Percentiles rank a stretch among this genome's conserved stretches.
Evolutionary conservation across 2,329 filamentous ascomycete species (phyloP).

Genomic region (Fonsecaea pedrosoi): DNA sequence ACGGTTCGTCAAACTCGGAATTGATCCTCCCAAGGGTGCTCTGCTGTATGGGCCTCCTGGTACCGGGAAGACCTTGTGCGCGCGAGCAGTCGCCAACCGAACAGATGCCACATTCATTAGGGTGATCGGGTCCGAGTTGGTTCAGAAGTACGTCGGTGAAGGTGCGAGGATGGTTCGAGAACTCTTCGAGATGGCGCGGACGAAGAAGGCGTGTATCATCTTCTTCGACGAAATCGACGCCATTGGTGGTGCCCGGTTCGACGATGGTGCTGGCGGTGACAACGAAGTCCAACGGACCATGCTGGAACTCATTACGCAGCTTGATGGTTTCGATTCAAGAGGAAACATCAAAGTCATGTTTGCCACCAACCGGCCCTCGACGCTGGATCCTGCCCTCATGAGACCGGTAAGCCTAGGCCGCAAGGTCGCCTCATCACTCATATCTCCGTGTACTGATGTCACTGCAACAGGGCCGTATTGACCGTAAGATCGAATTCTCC

Average conservation of each 20-base stretch:
- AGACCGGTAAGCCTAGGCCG: conserved; percentile 74
- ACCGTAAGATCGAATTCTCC: conserved; percentile 98
- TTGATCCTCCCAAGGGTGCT: conserved; percentile 97
- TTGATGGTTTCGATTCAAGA: conserved; percentile 93
- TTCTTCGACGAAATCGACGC: conserved; percentile 99
- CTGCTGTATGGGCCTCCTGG: conserved; percentile 95
- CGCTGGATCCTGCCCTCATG: conserved; percentile 95
- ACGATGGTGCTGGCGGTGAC: conserved; percentile 94
- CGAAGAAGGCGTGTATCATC: conserved; percentile 99
- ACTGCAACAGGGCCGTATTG: conserved; percentile 60
- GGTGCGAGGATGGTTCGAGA: conserved; percentile 98
- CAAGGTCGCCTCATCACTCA: neutral
- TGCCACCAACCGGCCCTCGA: conserved; percentile 94
- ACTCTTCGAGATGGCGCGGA: conserved; percentile 98
- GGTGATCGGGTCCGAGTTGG: conserved; percentile 95
- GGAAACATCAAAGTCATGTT: conserved; percentile 99
- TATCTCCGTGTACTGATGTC: neutral
- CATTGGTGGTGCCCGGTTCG: conserved; percentile 92
- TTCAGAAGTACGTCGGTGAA: conserved; percentile 99
- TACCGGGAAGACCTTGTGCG: conserved; percentile 98
- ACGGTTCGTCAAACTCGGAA: conserved; percentile 97
- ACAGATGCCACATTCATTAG: conserved; percentile 98
- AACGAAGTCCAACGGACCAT: conserved; percentile 98
- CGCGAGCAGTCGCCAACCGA: conserved; percentile 94
- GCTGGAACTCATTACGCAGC: conserved; percentile 95